Evolutionary conservation across 345 rosid genomes (phyloP).

Genomic region (Salix suchowensis): DNA sequence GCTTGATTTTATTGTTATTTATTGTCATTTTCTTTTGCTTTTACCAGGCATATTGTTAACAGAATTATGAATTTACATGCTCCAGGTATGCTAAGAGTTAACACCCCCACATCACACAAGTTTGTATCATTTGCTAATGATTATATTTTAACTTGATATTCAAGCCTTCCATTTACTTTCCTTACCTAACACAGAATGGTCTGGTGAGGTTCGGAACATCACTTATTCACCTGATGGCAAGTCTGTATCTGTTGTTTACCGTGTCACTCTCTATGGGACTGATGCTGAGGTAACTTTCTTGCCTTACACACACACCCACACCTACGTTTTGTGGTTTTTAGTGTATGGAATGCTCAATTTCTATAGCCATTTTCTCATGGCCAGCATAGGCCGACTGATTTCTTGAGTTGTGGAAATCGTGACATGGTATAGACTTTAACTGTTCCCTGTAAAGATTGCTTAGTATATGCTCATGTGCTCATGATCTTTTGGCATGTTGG

Average conservation of each 20-base stretch:
- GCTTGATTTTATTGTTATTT: neutral
- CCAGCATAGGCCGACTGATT: neutral
- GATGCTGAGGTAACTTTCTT: conserved; percentile 69
- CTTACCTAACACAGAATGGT: conserved; percentile 53
- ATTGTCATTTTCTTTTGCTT: neutral
- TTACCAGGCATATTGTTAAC: conserved; percentile 69
- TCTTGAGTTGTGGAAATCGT: neutral
- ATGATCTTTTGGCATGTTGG: too few species aligned
- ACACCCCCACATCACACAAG: neutral
- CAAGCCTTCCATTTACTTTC: neutral
- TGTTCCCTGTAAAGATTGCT: neutral
- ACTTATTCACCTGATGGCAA: conserved; percentile 76
- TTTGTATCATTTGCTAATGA: neutral
- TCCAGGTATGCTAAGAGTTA: conserved; percentile 37
- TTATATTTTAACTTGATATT: neutral
- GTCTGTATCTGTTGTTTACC: conserved; percentile 72
- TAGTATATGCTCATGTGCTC: neutral
- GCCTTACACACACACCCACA: too few species aligned
- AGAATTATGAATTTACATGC: conserved; percentile 80
- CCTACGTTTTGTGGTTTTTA: neutral
- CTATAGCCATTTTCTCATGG: neutral
- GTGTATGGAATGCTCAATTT: neutral
- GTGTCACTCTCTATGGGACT: conserved; percentile 73
- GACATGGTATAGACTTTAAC: neutral
- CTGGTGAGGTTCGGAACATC: conserved; percentile 77